Percentiles rank a stretch among this genome's conserved stretches.
phyloP scores from a whole-genome alignment of 768 basidiomycete species.

The Russula abietina region DNA sequence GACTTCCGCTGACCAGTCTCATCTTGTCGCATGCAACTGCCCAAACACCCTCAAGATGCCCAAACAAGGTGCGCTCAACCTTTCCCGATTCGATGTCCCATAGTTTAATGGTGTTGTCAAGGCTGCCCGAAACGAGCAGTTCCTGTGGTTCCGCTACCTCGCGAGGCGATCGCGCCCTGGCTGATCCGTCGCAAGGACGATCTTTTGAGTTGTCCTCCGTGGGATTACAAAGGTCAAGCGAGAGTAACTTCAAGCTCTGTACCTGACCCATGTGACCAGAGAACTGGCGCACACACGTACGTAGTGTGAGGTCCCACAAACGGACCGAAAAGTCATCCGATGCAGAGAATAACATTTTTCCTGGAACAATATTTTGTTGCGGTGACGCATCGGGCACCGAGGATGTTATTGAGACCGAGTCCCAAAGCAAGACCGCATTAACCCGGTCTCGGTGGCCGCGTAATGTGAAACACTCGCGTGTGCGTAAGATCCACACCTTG shows the following conservation, averaged over 20 bases:
- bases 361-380: constrained; percentile 59
- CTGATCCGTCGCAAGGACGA: neutral
- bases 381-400: constrained; percentile 31
- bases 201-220: neutral
- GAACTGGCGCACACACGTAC: constrained; percentile 79
- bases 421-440: constrained; percentile 92
- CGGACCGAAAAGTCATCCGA: constrained; percentile 92
- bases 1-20: constrained; percentile 86
- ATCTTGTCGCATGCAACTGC: constrained; percentile 88
- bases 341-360: constrained; percentile 96
- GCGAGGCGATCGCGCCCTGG: constrained; percentile 1
- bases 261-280: constrained; percentile 92
- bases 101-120: constrained; percentile 92
- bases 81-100: constrained; percentile 92
- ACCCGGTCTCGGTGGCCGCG: constrained; percentile 96
- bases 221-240: constrained; percentile 41
- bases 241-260: constrained; percentile 78
- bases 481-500: constrained; percentile 90
- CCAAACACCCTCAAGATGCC: constrained; percentile 99
- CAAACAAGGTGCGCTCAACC: constrained; percentile 78
- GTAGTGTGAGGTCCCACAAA: constrained; percentile 83
- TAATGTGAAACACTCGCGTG: constrained; percentile 85
- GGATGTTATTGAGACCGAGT: constrained; percentile 39
- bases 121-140: constrained; percentile 78
- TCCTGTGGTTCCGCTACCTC: constrained; percentile 36